Evolutionary conservation across 805 yeast species (phyloP).

Genomic region (Schwanniomyces sp.): DNA sequence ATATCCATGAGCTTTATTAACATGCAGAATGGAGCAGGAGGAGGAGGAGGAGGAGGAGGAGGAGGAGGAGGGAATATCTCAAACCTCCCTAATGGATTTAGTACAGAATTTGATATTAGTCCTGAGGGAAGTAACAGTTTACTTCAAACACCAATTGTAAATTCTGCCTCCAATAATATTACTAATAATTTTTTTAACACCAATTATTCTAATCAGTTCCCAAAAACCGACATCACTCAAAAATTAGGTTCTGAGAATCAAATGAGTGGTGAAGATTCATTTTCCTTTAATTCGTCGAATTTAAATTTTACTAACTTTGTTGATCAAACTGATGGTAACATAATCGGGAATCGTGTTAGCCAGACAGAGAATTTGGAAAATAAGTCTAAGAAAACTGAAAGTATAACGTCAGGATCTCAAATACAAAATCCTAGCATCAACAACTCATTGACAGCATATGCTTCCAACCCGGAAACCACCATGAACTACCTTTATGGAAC

Average conservation of each 20-base stretch:
- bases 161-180: slow-evolving; percentile 29
- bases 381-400: neutral
- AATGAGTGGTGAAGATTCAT: slow-evolving; percentile 6
- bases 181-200: slow-evolving; percentile 36
- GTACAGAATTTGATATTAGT: neutral
- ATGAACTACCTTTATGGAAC: slow-evolving; percentile 39
- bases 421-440: slow-evolving; percentile 18
- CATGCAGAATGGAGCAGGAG: slow-evolving; percentile 4
- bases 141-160: slow-evolving; percentile 28
- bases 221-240: slow-evolving; percentile 32
- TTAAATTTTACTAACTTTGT: neutral
- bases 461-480: slow-evolving; percentile 34
- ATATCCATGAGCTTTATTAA: slow-evolving; percentile 11
- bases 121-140: slow-evolving; percentile 5
- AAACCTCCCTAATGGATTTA: neutral
- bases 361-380: neutral
- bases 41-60: too few relatives aligned
- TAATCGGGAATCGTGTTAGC: neutral
- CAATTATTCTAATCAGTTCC: slow-evolving; percentile 16
- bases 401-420: neutral
- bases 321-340: neutral
- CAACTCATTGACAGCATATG: slow-evolving; percentile 27
- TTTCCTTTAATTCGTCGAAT: neutral
- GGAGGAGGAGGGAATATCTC: neutral
- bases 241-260: slow-evolving; percentile 29